Percentiles rank a stretch among this genome's conserved stretches.
Evolutionary conservation across 257 asterid genomes (phyloP).

Genomic region (Solanum pinnatisectum): DNA sequence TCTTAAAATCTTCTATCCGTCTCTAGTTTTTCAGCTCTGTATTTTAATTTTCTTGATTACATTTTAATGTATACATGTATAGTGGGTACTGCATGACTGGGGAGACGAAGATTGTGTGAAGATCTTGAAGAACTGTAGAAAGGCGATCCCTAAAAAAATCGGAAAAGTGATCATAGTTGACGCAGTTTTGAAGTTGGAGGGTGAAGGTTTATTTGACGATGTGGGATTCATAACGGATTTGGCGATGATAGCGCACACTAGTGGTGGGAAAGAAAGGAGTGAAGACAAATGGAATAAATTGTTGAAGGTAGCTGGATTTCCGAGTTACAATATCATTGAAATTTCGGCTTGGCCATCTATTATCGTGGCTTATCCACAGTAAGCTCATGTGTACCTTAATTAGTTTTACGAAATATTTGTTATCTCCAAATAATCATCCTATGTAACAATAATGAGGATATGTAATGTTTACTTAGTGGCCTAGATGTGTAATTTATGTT

Average conservation of each 20-base stretch:
- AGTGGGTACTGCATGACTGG: slow-evolving; percentile 8
- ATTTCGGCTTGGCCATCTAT: neutral
- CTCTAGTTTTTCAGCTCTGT: no score
- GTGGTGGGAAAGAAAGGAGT: neutral
- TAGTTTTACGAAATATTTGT: no score
- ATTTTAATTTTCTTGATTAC: no score
- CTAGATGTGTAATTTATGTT: no score
- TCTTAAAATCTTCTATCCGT: no score
- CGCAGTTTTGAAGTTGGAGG: neutral
- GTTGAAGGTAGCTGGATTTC: slow-evolving; percentile 4
- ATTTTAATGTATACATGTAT: neutral
- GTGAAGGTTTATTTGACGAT: neutral
- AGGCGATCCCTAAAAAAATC: neutral
- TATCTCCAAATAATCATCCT: no score
- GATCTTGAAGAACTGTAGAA: neutral
- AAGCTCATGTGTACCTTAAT: no score
- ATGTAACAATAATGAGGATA: no score
- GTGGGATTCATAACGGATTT: neutral
- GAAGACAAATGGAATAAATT: slow-evolving; percentile 3
- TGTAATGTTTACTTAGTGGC: no score
- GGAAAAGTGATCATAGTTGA: slow-evolving; percentile 8
- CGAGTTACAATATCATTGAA: neutral
- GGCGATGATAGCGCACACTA: neutral
- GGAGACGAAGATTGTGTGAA: slow-evolving; percentile 10
- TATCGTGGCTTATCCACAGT: neutral